phyloP scores from a whole-genome alignment of 2,329 filamentous ascomycete species.

The Aspergillus amoenus region DNA sequence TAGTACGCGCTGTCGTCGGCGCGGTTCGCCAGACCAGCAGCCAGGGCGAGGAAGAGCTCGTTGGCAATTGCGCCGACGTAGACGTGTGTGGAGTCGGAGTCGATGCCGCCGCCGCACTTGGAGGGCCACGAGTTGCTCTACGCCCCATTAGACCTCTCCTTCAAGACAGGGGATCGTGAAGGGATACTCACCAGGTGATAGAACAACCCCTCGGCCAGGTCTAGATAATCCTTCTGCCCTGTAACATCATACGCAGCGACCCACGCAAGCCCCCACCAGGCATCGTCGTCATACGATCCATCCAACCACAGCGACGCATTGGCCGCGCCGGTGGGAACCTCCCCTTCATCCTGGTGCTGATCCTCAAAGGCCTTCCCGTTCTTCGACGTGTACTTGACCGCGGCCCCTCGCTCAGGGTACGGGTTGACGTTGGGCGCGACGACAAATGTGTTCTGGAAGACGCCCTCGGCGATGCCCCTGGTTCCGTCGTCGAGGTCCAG shows the following conservation, averaged over 20 bases:
- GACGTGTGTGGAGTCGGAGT: conserved; percentile 46
- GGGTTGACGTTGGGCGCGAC: not conserved
- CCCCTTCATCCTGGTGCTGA: not conserved
- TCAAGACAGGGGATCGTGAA: too few species aligned
- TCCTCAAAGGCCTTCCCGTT: not conserved
- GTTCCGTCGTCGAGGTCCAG: conserved; percentile 16
- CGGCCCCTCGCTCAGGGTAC: not conserved
- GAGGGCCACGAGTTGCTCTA: conserved; percentile 41
- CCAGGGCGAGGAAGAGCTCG: conserved; percentile 56
- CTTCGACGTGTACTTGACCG: not conserved
- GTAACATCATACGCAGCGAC: conserved; percentile 57
- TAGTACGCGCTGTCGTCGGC: conserved; percentile 41
- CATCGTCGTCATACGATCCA: conserved; percentile 52
- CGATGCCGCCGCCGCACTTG: conserved; percentile 47
- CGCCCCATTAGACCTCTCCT: too few species aligned
- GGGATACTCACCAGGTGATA: conserved; percentile 38
- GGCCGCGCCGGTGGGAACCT: not conserved
- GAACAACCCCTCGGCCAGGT: conserved; percentile 52
- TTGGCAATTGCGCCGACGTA: conserved; percentile 58
- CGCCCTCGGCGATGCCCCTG: not conserved
- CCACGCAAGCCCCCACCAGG: conserved; percentile 56
- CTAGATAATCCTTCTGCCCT: conserved; percentile 44
- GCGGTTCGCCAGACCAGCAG: conserved; percentile 57
- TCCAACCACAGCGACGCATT: conserved; percentile 28
- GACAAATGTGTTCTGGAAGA: not conserved